Conservation (phyloP, 2,329 filamentous ascomycete genomes). For the Fusarium sacchari region DNA sequence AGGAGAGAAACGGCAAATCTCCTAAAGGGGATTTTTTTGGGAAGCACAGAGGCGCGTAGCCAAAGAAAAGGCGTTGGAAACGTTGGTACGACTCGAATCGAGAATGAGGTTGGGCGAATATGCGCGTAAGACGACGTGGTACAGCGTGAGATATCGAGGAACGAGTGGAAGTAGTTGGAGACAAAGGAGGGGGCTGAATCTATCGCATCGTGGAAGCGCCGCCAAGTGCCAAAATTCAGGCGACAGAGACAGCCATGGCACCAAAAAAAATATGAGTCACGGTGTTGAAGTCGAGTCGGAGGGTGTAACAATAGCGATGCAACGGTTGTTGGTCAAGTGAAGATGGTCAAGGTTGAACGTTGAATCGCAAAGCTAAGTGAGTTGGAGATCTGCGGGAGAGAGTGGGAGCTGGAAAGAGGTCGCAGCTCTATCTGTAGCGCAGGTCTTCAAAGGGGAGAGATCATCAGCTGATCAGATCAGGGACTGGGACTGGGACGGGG, state of each 20-base stretch:
- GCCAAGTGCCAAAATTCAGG: constrained; percentile 38
- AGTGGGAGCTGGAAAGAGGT: constrained; percentile 36
- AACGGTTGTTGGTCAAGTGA: constrained; percentile 8
- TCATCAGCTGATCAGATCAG: constrained; percentile 45
- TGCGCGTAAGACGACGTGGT: constrained; percentile 25
- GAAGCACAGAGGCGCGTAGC: constrained; percentile 10
- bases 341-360: constrained; percentile 14
- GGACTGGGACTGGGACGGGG: constrained; percentile 12
- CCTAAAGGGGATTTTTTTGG: constrained; percentile 12
- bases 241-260: constrained; percentile 39
- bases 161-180: constrained; percentile 39
- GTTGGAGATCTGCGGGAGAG: constrained; percentile 38
- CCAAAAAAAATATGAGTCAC: constrained; percentile 1
- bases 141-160: constrained; percentile 29
- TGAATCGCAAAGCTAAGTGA: constrained; percentile 20
- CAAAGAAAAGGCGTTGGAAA: neutral
- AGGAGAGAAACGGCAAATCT: constrained; percentile 29
- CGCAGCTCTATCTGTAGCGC: constrained; percentile 38
- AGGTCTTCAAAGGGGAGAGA: constrained; percentile 44
- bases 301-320: neutral
- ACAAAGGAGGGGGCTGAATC: constrained; percentile 31
- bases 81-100: constrained; percentile 15
- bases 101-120: constrained; percentile 12
- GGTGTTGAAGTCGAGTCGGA: neutral
- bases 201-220: constrained; percentile 43